A percentile compares a stretch with the other conserved stretches of the same genome.
These are phyloP conservation scores for Phytophthora ohioensis DNA, from an alignment of 352 stramenopile genomes.

Conservation along the genomic window DNA sequence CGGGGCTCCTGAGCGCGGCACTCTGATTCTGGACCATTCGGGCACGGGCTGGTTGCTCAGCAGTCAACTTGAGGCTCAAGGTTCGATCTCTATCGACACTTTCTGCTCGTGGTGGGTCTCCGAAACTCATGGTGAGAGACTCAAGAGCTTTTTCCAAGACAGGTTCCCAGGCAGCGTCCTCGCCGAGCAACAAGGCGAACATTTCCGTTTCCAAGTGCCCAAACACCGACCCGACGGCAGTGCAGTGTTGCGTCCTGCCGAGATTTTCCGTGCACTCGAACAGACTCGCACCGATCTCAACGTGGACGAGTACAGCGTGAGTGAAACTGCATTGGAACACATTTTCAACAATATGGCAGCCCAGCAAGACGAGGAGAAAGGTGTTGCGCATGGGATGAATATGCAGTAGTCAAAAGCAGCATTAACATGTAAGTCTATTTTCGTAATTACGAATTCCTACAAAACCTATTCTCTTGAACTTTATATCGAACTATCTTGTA, in stretches of 20 bases:
- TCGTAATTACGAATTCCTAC: neutral
- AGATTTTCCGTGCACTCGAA: constrained; percentile 82
- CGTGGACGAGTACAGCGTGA: constrained; percentile 89
- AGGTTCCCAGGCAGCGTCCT: constrained; percentile 54
- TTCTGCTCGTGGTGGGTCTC: constrained; percentile 70
- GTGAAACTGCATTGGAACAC: constrained; percentile 90
- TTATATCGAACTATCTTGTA: neutral
- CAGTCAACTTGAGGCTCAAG: constrained; percentile 50
- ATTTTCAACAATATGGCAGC: constrained; percentile 93
- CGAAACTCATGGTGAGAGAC: constrained; percentile 45
- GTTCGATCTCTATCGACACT: constrained; percentile 50
- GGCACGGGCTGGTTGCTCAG: constrained; percentile 52
- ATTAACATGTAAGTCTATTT: neutral
- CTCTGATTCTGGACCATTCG: constrained; percentile 28
- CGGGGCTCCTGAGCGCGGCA: constrained; percentile 36
- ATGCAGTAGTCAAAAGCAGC: constrained; percentile 7
- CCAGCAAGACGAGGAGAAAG: constrained; percentile 71
- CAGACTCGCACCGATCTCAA: constrained; percentile 54
- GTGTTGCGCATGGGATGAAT: constrained; percentile 38
- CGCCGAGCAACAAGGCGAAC: constrained; percentile 72
- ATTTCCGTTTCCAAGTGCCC: constrained; percentile 79
- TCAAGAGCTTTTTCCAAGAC: constrained; percentile 52
- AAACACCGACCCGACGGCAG: constrained; percentile 41
- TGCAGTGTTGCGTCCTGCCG: constrained; percentile 40
- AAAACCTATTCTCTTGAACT: too few relatives aligned